Base-by-base conservation (phyloP, 345 rosid species). In the Lumnitzera racemosa region DNA sequence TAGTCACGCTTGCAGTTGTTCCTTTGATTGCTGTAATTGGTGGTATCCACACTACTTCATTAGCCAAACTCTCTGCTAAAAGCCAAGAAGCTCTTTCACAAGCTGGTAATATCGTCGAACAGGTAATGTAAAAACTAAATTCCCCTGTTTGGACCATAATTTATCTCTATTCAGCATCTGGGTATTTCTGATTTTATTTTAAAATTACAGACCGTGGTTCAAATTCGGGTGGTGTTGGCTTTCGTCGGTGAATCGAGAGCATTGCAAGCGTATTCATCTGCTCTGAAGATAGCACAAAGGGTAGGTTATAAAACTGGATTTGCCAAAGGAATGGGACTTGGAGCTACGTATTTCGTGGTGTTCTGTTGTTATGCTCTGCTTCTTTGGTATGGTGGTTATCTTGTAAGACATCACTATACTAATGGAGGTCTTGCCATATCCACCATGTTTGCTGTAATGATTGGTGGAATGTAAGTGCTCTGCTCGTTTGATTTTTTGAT, bases 361-460 rank as follows among this genome's bases (percentile, higher is more conserved):
- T 92, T 92, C 68, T 92, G 96, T 61, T 89, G 82, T 58, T 92
- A 92, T 50, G 98, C 96, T 10, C 86, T 92, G 46, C 89, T 92
- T 61, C 89, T 92, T 31, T 92, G 96, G 98, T 92, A 92, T 63
- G 96, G 98, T 9, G 98, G 96, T 15, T 87, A 82, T 49, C 91
- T 92, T 23, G 96, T 89, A 56, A 79, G 98, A 46, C 96, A 92
- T 56, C 96, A 82, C 80, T 81, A 75, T 63, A 92, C 98, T 57
- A 87, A 89, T 68, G 96, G 96, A 64, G 96, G 96, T 49, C 96
- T 92, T 24, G 96, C 98, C 6, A 87, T 92, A 36, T 77, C 98
- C 46, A 92, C 98, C 59, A 92, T 92, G 98, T 92, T 92, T 63
- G 91, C 96, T 2, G 96, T 89, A 51, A 92, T 92, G 96, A 80